A percentile compares a stretch with the other conserved stretches of the same genome.
Conservation (phyloP, 371 early-diverging fungal species). For the Dinochytrium kinnereticum region DNA sequence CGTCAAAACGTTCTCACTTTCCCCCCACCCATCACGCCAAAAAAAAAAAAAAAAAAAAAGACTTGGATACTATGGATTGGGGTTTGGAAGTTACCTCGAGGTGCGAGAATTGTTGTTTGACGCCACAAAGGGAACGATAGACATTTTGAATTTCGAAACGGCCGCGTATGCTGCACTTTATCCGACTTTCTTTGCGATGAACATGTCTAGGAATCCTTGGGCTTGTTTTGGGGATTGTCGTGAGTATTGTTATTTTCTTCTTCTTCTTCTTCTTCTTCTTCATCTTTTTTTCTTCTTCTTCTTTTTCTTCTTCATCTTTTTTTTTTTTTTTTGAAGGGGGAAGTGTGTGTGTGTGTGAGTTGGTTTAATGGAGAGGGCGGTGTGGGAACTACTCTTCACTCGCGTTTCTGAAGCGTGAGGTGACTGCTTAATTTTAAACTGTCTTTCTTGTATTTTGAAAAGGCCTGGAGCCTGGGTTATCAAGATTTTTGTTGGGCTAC, state of each 20-base stretch:
- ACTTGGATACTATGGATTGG: neutral
- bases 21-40: too few species aligned
- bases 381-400: too few species aligned
- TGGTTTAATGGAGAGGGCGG: too few species aligned
- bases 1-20: too few species aligned
- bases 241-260: neutral
- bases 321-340: too few species aligned
- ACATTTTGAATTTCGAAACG: neutral
- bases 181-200: neutral
- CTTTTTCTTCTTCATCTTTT: neutral
- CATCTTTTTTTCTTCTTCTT: neutral
- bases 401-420: too few species aligned
- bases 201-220: neutral
- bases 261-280: neutral
- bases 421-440: too few species aligned
- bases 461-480: neutral
- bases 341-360: too few species aligned
- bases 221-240: slow-evolving; percentile 1
- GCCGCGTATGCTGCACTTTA: neutral
- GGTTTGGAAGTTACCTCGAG: neutral
- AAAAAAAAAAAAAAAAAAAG: neutral
- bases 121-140: neutral
- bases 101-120: neutral
- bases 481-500: neutral
- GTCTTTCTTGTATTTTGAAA: too few species aligned